Evolutionary conservation across 148 eudicot genomes (phyloP), one percentile per base, ranked within the genome.

Genomic region (Rhododendron ferrugineum): DNA sequence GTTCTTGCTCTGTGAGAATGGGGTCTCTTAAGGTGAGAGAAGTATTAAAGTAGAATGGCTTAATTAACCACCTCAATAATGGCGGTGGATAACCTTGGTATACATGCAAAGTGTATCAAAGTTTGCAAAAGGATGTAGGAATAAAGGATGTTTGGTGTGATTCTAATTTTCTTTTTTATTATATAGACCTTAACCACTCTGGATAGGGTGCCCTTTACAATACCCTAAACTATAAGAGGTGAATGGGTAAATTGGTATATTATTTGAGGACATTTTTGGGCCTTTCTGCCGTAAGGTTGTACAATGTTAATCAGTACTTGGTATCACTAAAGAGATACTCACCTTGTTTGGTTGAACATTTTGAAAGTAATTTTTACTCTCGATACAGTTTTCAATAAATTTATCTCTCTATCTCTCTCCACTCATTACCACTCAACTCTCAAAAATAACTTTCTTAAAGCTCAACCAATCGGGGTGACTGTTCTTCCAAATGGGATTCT

Each of bases 1-100:
- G 89, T 86, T 92, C 98, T 23, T 97, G 99, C 87, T 92, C 93
- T 75, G 85, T 95, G 79, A 93, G 89, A 88, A 89, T 95, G 87
- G 99, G 99, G n/a, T 92, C 99, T 82, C 77, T 94, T 58, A 89
- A 94, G 94, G 99, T 97, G 88, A 87, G 88, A 75, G 36, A 68
- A 47, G 37, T 80, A 3, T 49, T 70, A 32, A 46, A 80, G 46
- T 83, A 73, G 73, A 49, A 37, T 83, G 56, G 66, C 46, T 34
- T 32, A 37, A 80, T 50, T 46, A 70, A 70, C 37, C 37, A 30
- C 75, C 75, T 70, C 37, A 30, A 14, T 34, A 70, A 68, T 70
- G 22, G 40, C 1, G 40, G 36, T 14, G 75, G 20, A 70, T 70
- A 70, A 70, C 40, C 40, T 70, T 34, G 16, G 37, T 30, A 70